Base-by-base conservation (phyloP, 306 rosid species). In the Vigna mungo region DNA sequence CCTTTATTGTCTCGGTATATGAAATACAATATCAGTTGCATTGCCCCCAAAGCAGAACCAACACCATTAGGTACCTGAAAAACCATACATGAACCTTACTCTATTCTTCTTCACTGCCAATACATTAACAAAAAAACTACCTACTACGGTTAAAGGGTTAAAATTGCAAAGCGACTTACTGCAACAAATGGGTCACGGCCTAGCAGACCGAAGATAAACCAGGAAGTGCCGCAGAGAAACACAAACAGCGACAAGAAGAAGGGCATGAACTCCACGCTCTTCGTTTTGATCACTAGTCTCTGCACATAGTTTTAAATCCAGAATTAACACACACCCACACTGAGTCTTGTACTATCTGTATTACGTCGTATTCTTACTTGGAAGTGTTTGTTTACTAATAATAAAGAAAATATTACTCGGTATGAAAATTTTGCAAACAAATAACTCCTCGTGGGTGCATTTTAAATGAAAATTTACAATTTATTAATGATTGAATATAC, bases 251-350 rank as follows among this genome's bases (percentile, higher is more conserved):
- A 92, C 76, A 95, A 66, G 86, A 90, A 95, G 75, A 92, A 95
- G 4, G 99, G 97, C 97, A 95, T 95, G 79, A 87, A 95, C 78
- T 95, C 99, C 65, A 92, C 96, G 17, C 97, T 95, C 82, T 88
- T 95, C 0, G 90, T 92, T 62, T 47, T 89, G 9, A 95, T 78
- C 85, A 95, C 99, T 9, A 86, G 78, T 85, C 90, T 95, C 99
- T 95, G 90, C 89, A 85, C 51, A 51, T 37, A 1, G 14, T 51
- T 48, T 67, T 25, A 56, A 52, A 58, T 56, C 25, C 63, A 30
- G 14, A 43, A 32, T 34, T 23, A 68, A 41, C 32, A 25, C 20
- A 37, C 12, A 23, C 9, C 5, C 48, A 9, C 16, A 10, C 3
- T 9, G 47, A 41, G 10, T 41, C 47, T 9, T 41, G 47, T 2